Base-by-base conservation (phyloP, 306 rosid species). In the Cucumis melo region DNA sequence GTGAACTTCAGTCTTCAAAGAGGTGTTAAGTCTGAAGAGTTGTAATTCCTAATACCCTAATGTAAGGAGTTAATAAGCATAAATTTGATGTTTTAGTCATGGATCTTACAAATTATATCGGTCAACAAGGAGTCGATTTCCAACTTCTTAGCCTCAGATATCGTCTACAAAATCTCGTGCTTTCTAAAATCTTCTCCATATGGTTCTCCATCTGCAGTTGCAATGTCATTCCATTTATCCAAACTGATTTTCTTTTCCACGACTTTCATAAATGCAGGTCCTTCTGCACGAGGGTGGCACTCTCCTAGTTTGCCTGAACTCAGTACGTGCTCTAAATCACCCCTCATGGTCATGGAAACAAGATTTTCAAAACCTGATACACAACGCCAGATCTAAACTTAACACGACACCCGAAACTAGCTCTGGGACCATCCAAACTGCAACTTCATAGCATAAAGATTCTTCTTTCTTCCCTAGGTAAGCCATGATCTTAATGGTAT, bases 221-320 rank as follows among this genome's bases (percentile, higher is more conserved):
- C 23, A 32, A 27, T 19, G 16, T 1, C 48, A 34, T 14, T 6
- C 66, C 66, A 9, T 62, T 29, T 29, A 62, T 38, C 23, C 44
- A 65, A 65, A 11, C 9, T 66, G 73, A 39, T 66, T 10, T 7
- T 39, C 32, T 44, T 68, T 68, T 68, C 14, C 75, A 44, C 7
- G 61, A 48, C 7, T 72, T 23, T 80, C 60, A 42, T 83, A 56
- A 83, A 79, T 58, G 83, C 89, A 94, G 97, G 99, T 94, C 74
- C 99, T 92, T 71, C 87, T 92, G 77, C 99, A 94, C 23, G 99
- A 94, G 85, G 99, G 96, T 14, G 99, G 99, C 76, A 87, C 99
- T 51, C 91, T 94, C 70, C 91, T 92, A 61, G 99, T 94, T 21
- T 94, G 99, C 79, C 93, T 92, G 77, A 94, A 94, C 81, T 92